Base-by-base conservation (phyloP, 2,329 filamentous ascomycete species). In the Aquanectria penicillioides region DNA sequence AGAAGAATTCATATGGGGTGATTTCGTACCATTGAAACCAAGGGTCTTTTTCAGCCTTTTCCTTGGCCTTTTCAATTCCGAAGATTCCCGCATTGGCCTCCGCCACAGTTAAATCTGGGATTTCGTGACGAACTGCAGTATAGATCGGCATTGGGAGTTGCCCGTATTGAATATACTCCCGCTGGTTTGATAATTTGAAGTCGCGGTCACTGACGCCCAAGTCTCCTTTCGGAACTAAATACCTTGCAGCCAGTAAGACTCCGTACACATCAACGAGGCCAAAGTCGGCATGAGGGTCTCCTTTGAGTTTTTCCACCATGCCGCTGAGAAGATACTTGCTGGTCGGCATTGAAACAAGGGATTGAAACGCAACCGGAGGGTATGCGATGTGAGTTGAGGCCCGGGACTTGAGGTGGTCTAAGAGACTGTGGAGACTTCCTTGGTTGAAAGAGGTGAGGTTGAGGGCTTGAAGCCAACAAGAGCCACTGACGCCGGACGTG, bases 21-120 rank as follows among this genome's bases (percentile, higher is more conserved):
- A 94, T 90, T 71, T 99, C 95, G 67, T 95, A 97, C 94, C 95
- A 98, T 69, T 99, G 94, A 69, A 98, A 99, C 92, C 94, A 98
- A 3, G 93, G 84, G 70, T 96, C 90, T 59, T 83, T 82, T 69
- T 78, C 86, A 9, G 84, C 80, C 47, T 78, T 74, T 63, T 81
- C 78, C 65, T 87, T 85, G 1, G 79, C 81, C 17, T 77, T 75
- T 58, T 88, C 82, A 1, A 80, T 50, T 28, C 77, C 41, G 70
- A 72, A 17, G 44, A 66, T 17, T 34, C 46, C 44, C 12, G 37
- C 56, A 29, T 64, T 51, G 5, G 71, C 51, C 66, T 71, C 5
- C 67, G 71, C 61, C 5, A 62, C 52, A 6, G 83, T 83, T 7
- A 87, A 74, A 7, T 89, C 79, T 0, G 94, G 95, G 20, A 99